Base-by-base conservation (phyloP, 176 grass and related monocot genomes). In the Oryza brachyantha region DNA sequence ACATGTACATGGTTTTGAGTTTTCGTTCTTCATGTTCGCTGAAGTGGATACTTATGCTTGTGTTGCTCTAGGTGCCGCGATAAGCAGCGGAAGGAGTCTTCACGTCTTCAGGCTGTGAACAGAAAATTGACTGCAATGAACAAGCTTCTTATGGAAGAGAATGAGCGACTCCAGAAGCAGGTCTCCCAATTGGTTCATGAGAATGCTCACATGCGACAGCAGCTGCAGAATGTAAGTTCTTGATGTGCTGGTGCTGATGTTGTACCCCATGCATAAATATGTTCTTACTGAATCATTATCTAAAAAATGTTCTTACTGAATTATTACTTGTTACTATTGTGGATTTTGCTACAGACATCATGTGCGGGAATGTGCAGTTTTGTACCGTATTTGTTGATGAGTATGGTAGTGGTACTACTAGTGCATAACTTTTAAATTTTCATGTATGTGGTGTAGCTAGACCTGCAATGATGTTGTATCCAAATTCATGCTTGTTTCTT, bases 91-190 rank as follows among this genome's bases (percentile, higher is more conserved):
- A 99, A 95, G 37, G 96, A 99, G 40, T 64, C 92, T 12, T 99
- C 92, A 16, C 84, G 92, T 39, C 92, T 99, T 25, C 92, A 99
- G 75, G 75, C 92, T 25, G 96, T 99, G 5, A 99, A 99, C 67
- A 90, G 88, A 75, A 99, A 99, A 75, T 48, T 99, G 71, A 79
- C 96, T 0, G 96, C 96, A 9, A 95, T 99, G 96, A 99, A 99
- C 35, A 99, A 91, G 78, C 96, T 99, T 50, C 81, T 99, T 57
- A 99, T 99, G 96, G 96, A 99, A 82, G 92, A 99, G 73, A 99
- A 99, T 4, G 96, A 99, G 31, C 85, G 96, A n/a, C 92, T 99
- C 40, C 96, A 99, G 84, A 99, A 95, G 70, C 90, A 99, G 88
- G 92, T 99, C 12, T 89, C 96, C 62, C 92, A 99, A 70, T 76